Conservation (phyloP, 345 rosid genomes). For the Gossypium anomalum region DNA sequence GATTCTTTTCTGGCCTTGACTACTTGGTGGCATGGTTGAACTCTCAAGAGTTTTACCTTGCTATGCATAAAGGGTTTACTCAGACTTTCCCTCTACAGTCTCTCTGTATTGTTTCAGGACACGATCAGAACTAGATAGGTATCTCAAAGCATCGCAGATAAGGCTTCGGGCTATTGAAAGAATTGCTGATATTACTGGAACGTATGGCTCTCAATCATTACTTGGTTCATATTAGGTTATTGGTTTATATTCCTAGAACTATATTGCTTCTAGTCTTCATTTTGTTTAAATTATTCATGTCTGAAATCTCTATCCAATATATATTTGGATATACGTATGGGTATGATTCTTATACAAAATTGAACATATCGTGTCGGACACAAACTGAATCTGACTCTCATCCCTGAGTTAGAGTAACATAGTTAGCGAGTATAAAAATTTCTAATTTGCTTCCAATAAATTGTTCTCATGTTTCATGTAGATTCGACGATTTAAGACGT, state of each 20-base stretch:
- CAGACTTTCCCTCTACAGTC: constrained; percentile 47
- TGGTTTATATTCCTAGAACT: background rate
- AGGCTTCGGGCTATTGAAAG: constrained; percentile 91
- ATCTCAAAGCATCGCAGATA: constrained; percentile 90
- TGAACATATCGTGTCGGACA: too few species aligned
- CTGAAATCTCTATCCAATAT: too few species aligned
- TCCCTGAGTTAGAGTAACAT: too few species aligned
- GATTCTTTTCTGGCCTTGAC: too few species aligned
- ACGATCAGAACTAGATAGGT: constrained; percentile 75
- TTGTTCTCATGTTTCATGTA: constrained; percentile 26
- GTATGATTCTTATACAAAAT: too few species aligned
- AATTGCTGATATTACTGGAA: constrained; percentile 75
- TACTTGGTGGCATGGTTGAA: background rate
- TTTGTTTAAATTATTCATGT: too few species aligned
- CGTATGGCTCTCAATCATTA: constrained; percentile 41
- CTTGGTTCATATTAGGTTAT: background rate
- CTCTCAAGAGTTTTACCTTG: constrained; percentile 15
- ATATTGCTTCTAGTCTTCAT: too few species aligned
- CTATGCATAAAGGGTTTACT: constrained; percentile 36
- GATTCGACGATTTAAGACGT: constrained; percentile 68
- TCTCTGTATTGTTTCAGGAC: constrained; percentile 69
- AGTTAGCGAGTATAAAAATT: background rate
- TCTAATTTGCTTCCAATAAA: constrained; percentile 7
- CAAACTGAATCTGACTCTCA: too few species aligned
- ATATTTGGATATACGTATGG: too few species aligned